A percentile compares a stretch with the other conserved stretches of the same genome.
Conservation (phyloP, 345 rosid species). For the Laguncularia racemosa region DNA sequence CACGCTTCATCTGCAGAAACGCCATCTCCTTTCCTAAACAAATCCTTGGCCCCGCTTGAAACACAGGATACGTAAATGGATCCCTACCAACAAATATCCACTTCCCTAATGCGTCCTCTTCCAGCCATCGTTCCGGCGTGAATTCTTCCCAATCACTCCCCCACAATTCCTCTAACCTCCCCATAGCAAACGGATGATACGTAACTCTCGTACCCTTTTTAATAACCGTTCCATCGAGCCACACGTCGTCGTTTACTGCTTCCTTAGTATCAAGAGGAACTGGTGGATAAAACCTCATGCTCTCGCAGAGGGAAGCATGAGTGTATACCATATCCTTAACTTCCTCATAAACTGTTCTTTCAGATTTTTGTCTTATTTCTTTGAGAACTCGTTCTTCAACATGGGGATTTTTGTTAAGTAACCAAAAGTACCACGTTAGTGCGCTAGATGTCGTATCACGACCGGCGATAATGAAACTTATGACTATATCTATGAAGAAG, state of each 20-base stretch:
- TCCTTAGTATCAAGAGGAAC: background rate
- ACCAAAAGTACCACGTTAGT: no score
- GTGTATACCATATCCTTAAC: conserved; percentile 17
- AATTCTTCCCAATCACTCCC: conserved; percentile 29
- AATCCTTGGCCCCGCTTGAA: conserved; percentile 1
- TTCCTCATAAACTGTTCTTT: background rate
- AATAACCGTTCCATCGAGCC: conserved; percentile 29
- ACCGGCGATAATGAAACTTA: no score
- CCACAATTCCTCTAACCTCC: conserved; percentile 32
- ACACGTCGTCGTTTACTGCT: conserved; percentile 6
- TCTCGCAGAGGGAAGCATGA: conserved; percentile 14
- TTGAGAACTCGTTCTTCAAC: no score
- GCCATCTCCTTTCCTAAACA: background rate
- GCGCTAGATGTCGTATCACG: no score
- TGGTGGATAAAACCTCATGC: conserved; percentile 8
- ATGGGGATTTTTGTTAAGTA: no score
- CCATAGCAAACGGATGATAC: conserved; percentile 36
- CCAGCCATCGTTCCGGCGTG: conserved; percentile 30
- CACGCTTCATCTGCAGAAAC: background rate
- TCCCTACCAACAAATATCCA: background rate
- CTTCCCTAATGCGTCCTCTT: background rate
- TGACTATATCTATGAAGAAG: no score
- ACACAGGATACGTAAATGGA: background rate
- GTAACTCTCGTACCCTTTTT: conserved; percentile 19
- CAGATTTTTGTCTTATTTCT: no score